Evolutionary conservation across 2,329 filamentous ascomycete genomes (phyloP).

Genomic region (Aureobasidium sp.): DNA sequence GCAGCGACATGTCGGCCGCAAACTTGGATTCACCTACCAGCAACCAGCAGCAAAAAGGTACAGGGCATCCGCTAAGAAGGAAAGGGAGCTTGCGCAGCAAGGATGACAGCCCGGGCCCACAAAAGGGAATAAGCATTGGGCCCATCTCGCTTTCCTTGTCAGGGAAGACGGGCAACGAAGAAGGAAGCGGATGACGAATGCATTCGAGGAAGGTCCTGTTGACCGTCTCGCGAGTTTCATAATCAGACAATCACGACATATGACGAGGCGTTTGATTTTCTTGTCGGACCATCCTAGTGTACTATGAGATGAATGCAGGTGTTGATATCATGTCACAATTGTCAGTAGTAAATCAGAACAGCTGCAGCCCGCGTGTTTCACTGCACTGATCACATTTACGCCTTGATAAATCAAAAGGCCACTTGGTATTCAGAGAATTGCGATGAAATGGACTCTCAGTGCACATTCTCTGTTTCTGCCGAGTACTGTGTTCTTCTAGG

Average conservation of each 20-base stretch:
- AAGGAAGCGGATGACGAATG: neutral
- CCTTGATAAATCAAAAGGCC: too few species aligned
- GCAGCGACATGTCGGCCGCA: slow-evolving; percentile 17
- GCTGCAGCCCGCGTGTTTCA: neutral
- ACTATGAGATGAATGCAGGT: neutral
- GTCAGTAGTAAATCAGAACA: neutral
- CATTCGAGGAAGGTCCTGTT: neutral
- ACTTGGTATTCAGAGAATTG: too few species aligned
- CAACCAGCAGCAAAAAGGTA: slow-evolving; percentile 14
- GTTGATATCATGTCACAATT: neutral
- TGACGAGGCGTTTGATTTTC: slow-evolving; percentile 10
- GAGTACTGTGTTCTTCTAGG: neutral
- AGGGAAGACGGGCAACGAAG: neutral
- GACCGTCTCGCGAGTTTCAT: neutral
- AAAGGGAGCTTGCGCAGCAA: slow-evolving; percentile 36
- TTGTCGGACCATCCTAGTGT: neutral
- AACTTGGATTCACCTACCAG: slow-evolving; percentile 15
- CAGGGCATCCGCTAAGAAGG: slow-evolving; percentile 29
- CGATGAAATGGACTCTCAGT: neutral
- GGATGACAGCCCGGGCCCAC: slow-evolving; percentile 25
- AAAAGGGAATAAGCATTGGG: slow-evolving; percentile 27
- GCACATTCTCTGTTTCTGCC: neutral
- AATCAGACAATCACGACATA: slow-evolving; percentile 11
- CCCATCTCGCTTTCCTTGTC: slow-evolving; percentile 6
- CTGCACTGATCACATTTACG: neutral